These are phyloP conservation scores for Rhododendron williamsianum DNA, from an alignment of 148 eudicot genomes.

Conservation along the genomic window DNA sequence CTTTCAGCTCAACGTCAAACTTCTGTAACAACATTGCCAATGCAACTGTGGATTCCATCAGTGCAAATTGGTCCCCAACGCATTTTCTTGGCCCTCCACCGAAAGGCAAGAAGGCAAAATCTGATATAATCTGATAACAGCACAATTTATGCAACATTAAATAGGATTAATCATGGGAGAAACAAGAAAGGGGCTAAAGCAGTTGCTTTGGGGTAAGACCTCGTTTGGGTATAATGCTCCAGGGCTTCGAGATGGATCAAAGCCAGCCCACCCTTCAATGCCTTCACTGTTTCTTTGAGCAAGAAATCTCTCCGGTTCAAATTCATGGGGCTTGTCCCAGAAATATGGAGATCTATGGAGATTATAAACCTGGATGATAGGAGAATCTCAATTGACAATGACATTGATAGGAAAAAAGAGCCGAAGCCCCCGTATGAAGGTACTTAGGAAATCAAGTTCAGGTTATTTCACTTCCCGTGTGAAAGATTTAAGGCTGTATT, in stretches of 20 bases:
- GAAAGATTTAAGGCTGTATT: background rate
- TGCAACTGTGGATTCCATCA: constrained; percentile 92
- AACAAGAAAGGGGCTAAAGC: background rate
- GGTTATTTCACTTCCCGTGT: background rate
- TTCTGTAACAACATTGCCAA: constrained; percentile 77
- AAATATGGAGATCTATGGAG: constrained; percentile 94
- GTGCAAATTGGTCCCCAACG: constrained; percentile 95
- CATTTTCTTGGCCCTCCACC: constrained; percentile 98
- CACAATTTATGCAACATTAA: background rate
- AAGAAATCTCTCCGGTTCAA: constrained; percentile 87
- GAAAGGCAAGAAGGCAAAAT: constrained; percentile 88
- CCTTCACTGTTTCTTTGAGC: constrained; percentile 44
- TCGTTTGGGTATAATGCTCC: constrained; percentile 98
- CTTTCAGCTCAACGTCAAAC: constrained; percentile 76
- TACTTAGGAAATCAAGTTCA: constrained; percentile 1
- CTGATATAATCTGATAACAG: constrained; percentile 57
- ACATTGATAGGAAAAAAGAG: background rate
- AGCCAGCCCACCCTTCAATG: constrained; percentile 92
- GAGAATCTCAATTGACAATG: background rate
- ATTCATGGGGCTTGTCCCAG: constrained; percentile 87
- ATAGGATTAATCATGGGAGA: background rate
- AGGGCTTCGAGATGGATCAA: constrained; percentile 91
- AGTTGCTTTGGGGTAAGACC: constrained; percentile 34
- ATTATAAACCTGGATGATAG: constrained; percentile 68
- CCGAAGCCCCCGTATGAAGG: background rate